These are phyloP conservation scores for Trichosporon inkin DNA, from an alignment of 1,284 basidiomycete species.

Conservation along the genomic window DNA sequence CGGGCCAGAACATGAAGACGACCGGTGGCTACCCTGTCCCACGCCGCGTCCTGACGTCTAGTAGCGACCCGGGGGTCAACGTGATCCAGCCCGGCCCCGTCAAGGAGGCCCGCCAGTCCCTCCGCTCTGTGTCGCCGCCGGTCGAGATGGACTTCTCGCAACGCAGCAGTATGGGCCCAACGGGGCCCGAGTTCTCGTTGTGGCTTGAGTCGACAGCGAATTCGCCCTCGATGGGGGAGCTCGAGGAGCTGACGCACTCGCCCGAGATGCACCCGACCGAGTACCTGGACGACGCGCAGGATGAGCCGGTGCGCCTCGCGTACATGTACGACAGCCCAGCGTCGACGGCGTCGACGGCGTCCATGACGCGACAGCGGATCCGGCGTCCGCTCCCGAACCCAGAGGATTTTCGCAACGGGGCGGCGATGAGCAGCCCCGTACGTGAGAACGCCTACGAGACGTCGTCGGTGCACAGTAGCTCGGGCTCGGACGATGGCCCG, in stretches of 20 bases:
- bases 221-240: slow-evolving; percentile 8
- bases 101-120: not conserved
- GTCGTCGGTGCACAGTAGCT: slow-evolving; percentile 3
- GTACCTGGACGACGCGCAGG: not conserved
- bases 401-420: slow-evolving; percentile 1
- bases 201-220: slow-evolving; percentile 8
- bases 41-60: not conserved
- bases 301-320: not conserved
- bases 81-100: not conserved
- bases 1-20: not conserved
- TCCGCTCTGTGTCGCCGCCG: not conserved
- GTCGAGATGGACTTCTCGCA: slow-evolving; percentile 1
- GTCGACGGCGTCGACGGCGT: slow-evolving; percentile 1
- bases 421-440: not conserved
- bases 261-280: not conserved
- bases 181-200: slow-evolving; percentile 5
- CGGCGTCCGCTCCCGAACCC: slow-evolving; percentile 1
- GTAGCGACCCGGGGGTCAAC: not conserved
- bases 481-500: slow-evolving; percentile 15
- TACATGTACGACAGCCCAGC: slow-evolving; percentile 1
- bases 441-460: slow-evolving; percentile 6
- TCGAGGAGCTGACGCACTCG: slow-evolving; percentile 4
- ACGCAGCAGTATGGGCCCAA: slow-evolving; percentile 3
- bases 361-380: not conserved
- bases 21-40: not conserved